Evolutionary conservation across 352 stramenopile genomes (phyloP).

Genomic region (Phytopythium kandeliae): DNA sequence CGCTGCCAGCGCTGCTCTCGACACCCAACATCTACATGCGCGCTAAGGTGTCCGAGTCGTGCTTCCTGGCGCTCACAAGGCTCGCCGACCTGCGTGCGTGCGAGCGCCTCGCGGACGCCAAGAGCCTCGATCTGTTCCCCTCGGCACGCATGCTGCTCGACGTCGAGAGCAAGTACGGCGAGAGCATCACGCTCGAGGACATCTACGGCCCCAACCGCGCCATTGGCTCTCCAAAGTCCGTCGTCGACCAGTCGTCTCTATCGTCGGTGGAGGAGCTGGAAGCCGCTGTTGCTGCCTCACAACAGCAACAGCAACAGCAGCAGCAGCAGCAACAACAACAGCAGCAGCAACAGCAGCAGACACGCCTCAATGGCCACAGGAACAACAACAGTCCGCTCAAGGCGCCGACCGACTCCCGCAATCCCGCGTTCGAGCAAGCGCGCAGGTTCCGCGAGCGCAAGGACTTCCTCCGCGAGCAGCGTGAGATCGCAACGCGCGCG

Average conservation of each 20-base stretch:
- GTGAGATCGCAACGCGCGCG: conserved; percentile 20
- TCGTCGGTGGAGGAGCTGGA: conserved; percentile 4
- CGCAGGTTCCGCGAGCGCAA: conserved; percentile 35
- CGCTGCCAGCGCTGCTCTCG: conserved; percentile 61
- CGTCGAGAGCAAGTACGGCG: conserved; percentile 90
- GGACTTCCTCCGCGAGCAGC: conserved; percentile 58
- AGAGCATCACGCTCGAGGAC: conserved; percentile 87
- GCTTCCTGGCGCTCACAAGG: conserved; percentile 65
- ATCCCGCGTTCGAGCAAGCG: conserved; percentile 54
- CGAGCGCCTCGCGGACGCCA: conserved; percentile 43
- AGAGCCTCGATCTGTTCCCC: conserved; percentile 72
- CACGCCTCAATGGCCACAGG: background rate
- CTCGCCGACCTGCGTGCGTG: conserved; percentile 64
- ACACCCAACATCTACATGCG: conserved; percentile 89
- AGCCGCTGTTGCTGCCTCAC: conserved; percentile 2
- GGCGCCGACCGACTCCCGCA: conserved; percentile 68
- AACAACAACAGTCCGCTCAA: conserved; percentile 30
- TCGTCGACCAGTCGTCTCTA: background rate
- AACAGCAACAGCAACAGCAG: background rate
- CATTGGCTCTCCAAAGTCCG: background rate
- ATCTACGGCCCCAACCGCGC: conserved; percentile 42
- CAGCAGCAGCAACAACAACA: conserved; percentile 5
- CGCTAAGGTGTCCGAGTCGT: conserved; percentile 77
- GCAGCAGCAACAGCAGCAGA: background rate
- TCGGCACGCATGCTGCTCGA: conserved; percentile 70